Conservation (phyloP, 1,139 yeast genomes). For the Ogataea hybrid region DNA sequence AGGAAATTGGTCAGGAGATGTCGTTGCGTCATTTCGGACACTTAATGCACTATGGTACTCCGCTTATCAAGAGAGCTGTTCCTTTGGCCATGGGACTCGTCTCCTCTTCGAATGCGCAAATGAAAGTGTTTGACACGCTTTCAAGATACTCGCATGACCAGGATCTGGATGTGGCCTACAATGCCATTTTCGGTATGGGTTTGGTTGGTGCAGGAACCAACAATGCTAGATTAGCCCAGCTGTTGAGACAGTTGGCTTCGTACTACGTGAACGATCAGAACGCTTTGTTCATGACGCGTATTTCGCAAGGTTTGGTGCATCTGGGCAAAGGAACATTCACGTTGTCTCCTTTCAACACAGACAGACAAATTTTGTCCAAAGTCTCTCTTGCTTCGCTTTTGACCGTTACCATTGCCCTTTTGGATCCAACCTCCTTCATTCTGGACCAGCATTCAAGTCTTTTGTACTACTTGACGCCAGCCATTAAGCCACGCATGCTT, state of each 20-base stretch:
- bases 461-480: slow-evolving; percentile 83
- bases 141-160: slow-evolving; percentile 96
- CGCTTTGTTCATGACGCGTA: slow-evolving; percentile 86
- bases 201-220: slow-evolving; percentile 98
- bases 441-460: slow-evolving; percentile 59
- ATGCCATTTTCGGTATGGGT: slow-evolving; percentile 96
- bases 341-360: slow-evolving; percentile 85
- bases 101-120: slow-evolving; percentile 91
- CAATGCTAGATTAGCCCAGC: slow-evolving; percentile 95
- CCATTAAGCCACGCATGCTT: slow-evolving; percentile 90
- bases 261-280: slow-evolving; percentile 92
- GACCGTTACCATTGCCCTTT: slow-evolving; percentile 78
- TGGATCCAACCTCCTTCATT: slow-evolving; percentile 77
- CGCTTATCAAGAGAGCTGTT: slow-evolving; percentile 88
- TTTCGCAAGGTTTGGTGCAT: slow-evolving; percentile 93
- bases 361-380: slow-evolving; percentile 82
- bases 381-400: slow-evolving; percentile 88
- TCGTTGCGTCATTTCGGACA: slow-evolving; percentile 95
- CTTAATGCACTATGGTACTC: slow-evolving; percentile 96
- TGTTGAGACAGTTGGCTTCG: slow-evolving; percentile 89
- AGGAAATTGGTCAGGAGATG: slow-evolving; percentile 98
- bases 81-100: slow-evolving; percentile 97
- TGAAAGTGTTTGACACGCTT: slow-evolving; percentile 94
- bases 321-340: slow-evolving; percentile 95
- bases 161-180: slow-evolving; percentile 91